These are phyloP conservation scores for Nakaseomyces nivariensis DNA, from an alignment of 1,139 yeast species.

Conservation along the genomic window DNA sequence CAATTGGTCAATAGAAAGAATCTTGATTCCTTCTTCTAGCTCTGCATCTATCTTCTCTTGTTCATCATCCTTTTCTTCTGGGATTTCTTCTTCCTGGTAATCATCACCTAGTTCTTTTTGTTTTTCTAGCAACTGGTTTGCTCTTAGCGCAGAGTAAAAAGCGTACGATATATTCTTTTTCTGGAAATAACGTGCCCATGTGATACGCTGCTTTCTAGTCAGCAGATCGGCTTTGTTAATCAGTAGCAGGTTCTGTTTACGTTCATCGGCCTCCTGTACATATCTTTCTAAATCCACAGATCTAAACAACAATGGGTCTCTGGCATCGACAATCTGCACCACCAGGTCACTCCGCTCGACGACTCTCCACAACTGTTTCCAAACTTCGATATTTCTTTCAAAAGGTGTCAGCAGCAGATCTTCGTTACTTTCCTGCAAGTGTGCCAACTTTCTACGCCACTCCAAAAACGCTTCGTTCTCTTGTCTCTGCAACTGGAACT, in stretches of 20 bases:
- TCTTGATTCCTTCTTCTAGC: conserved; percentile 46
- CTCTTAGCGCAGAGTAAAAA: conserved; percentile 84
- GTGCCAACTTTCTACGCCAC: conserved; percentile 88
- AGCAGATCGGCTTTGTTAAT: conserved; percentile 93
- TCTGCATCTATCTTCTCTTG: conserved; percentile 27
- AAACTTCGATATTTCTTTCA: conserved; percentile 93
- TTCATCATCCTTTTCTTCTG: conserved; percentile 26
- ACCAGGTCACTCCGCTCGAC: conserved; percentile 89
- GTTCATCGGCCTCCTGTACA: conserved; percentile 61
- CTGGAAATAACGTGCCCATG: conserved; percentile 81
- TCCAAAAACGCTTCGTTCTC: conserved; percentile 86
- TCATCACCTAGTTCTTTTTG: conserved; percentile 36
- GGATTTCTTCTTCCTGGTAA: conserved; percentile 27
- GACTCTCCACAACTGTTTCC: conserved; percentile 99
- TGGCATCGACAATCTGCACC: conserved; percentile 96
- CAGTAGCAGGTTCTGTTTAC: conserved; percentile 67
- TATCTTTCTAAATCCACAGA: conserved; percentile 82
- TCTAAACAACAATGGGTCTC: conserved; percentile 86
- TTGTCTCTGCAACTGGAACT: conserved; percentile 68
- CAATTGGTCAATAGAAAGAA: conserved; percentile 73
- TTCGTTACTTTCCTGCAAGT: conserved; percentile 60
- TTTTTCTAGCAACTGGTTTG: conserved; percentile 59
- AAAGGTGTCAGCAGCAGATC: conserved; percentile 90
- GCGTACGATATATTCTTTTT: conserved; percentile 67
- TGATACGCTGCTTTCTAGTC: conserved; percentile 61